Conservation (phyloP, 2,329 filamentous ascomycete species). For the Myriosclerotinia scirpicola region DNA sequence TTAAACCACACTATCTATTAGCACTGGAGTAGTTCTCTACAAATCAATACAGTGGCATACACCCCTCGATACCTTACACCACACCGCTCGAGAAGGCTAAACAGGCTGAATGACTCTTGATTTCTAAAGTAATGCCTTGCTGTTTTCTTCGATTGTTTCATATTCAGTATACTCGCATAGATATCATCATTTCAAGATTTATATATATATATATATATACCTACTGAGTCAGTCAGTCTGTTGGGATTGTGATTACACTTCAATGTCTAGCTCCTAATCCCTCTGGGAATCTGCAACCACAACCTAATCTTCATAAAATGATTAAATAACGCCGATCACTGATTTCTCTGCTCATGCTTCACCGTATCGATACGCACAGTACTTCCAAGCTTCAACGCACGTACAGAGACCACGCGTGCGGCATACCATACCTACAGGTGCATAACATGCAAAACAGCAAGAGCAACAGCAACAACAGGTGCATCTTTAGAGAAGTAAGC, state of each 20-base stretch:
- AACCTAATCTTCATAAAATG: constrained; percentile 5
- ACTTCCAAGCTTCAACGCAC: constrained; percentile 3
- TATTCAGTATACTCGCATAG: background rate
- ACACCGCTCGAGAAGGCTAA: background rate
- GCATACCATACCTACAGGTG: background rate
- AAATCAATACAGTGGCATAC: background rate
- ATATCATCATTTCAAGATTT: background rate
- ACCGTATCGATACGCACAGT: background rate
- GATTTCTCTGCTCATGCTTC: constrained; percentile 8
- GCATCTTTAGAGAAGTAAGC: background rate
- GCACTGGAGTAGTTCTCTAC: background rate
- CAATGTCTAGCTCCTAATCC: constrained; percentile 1
- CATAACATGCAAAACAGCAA: background rate
- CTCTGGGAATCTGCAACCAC: constrained; percentile 8
- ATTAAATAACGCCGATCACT: constrained; percentile 7
- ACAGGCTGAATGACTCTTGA: background rate
- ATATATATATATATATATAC: too few relatives aligned
- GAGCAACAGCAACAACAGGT: background rate
- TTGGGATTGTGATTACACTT: background rate
- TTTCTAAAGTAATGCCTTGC: background rate
- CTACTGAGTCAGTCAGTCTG: background rate
- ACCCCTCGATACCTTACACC: background rate
- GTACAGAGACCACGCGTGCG: constrained; percentile 1
- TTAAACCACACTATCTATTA: background rate
- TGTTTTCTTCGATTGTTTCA: background rate